phyloP scores from a whole-genome alignment of 129 eudicot species.

The Heracleum sosnowskyi region DNA sequence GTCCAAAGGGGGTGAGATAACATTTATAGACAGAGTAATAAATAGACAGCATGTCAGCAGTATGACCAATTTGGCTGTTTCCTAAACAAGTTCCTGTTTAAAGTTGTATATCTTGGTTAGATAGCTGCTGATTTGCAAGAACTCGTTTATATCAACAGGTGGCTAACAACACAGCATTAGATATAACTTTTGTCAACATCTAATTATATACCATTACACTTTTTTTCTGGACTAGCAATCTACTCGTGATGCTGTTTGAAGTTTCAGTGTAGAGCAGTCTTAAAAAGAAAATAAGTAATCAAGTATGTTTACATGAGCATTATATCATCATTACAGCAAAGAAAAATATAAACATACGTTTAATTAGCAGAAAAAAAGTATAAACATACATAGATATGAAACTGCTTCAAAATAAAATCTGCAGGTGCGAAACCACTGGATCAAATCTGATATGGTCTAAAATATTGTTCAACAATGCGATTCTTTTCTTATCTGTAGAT shows the following conservation, averaged over 20 bases:
- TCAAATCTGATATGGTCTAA: not conserved
- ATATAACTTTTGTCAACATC: not conserved
- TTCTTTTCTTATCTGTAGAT: not conserved
- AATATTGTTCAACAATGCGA: not conserved
- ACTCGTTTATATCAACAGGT: not conserved
- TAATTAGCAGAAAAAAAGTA: too few species aligned
- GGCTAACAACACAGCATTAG: not conserved
- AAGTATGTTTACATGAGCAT: not conserved
- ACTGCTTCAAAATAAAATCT: not conserved
- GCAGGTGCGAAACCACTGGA: not conserved
- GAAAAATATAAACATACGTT: not conserved
- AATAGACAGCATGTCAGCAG: constrained; percentile 2
- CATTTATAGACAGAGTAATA: constrained; percentile 7
- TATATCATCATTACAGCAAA: not conserved
- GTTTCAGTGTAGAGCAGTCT: not conserved
- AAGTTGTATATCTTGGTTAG: not conserved
- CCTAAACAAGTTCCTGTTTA: not conserved
- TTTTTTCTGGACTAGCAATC: not conserved
- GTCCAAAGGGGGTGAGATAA: not conserved
- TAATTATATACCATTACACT: not conserved
- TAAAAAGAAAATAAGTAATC: not conserved
- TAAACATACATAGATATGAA: not conserved
- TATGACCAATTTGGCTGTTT: constrained; percentile 9
- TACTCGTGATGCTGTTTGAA: not conserved
- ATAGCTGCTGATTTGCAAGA: constrained; percentile 9